phyloP scores from a whole-genome alignment of 352 stramenopile genomes.

The Phytopythium chamaehyphon region DNA sequence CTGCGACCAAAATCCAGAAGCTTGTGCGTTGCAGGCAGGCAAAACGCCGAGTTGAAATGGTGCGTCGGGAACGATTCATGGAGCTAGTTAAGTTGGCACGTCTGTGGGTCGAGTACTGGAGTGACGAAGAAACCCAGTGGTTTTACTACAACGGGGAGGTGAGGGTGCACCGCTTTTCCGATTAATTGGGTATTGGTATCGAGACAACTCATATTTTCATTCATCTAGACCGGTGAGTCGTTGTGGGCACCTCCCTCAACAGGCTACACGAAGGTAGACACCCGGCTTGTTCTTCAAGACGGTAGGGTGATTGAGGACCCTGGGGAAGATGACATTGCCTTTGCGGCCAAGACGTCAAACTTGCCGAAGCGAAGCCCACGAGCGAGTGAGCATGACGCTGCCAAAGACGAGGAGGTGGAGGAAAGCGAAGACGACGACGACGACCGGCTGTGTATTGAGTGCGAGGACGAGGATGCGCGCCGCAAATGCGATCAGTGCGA shows the following conservation, averaged over 20 bases:
- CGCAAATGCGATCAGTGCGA: constrained; percentile 69
- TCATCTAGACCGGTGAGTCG: constrained; percentile 49
- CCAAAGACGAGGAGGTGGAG: constrained; percentile 9
- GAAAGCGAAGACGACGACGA: constrained; percentile 44
- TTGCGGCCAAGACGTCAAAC: background rate
- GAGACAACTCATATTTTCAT: background rate
- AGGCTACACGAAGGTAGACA: constrained; percentile 69
- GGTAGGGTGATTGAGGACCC: constrained; percentile 61
- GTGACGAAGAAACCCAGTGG: constrained; percentile 61
- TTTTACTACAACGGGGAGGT: constrained; percentile 79
- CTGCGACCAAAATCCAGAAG: constrained; percentile 69
- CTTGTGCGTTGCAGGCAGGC: constrained; percentile 45
- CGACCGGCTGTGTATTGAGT: constrained; percentile 72
- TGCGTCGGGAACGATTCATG: constrained; percentile 27
- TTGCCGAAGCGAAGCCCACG: background rate
- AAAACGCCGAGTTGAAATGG: constrained; percentile 22
- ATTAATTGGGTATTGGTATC: no score
- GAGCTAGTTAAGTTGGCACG: constrained; percentile 43
- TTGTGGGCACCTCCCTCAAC: constrained; percentile 63
- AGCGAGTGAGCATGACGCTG: background rate
- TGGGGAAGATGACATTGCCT: constrained; percentile 25
- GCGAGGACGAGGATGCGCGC: constrained; percentile 66
- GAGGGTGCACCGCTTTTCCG: no score
- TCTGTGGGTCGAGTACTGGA: constrained; percentile 75
- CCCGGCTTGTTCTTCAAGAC: constrained; percentile 62